These are phyloP conservation scores for Penicillium egyptiacum DNA, from an alignment of 495 filamentous ascomycete genomes.

Conservation along the genomic window DNA sequence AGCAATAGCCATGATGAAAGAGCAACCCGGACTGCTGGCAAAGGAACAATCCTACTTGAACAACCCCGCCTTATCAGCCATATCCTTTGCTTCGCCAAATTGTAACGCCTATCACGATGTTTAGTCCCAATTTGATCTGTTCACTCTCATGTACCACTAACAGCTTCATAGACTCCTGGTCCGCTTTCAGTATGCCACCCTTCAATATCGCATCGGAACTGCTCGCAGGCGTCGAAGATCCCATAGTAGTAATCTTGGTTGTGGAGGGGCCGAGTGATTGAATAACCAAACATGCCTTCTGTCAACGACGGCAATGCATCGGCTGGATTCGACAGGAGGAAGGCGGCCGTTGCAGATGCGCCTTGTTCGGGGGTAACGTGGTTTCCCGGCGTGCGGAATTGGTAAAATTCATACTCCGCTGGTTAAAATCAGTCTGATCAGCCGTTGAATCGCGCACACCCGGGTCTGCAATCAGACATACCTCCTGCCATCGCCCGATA, in stretches of 20 bases:
- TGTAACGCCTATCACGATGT: slow-evolving; percentile 61
- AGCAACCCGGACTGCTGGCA: neutral
- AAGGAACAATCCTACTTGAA: slow-evolving; percentile 68
- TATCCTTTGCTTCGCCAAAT: slow-evolving; percentile 76
- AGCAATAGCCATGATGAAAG: neutral
- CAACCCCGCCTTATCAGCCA: slow-evolving; percentile 86
- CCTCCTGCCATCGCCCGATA: slow-evolving; percentile 91
- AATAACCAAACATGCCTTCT: slow-evolving; percentile 98
- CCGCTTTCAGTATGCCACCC: slow-evolving; percentile 98
- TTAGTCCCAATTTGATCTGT: slow-evolving; percentile 2
- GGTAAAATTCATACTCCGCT: slow-evolving; percentile 99
- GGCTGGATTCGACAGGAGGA: slow-evolving; percentile 70
- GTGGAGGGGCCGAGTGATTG: slow-evolving; percentile 84
- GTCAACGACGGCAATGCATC: slow-evolving; percentile 73
- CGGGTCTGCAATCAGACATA: slow-evolving; percentile 37
- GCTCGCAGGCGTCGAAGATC: slow-evolving; percentile 77
- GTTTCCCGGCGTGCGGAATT: slow-evolving; percentile 69
- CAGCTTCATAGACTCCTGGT: slow-evolving; percentile 94
- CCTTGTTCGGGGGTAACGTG: slow-evolving; percentile 53
- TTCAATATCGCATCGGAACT: slow-evolving; percentile 82
- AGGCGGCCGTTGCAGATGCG: slow-evolving; percentile 69
- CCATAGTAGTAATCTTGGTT: slow-evolving; percentile 95
- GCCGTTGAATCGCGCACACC: neutral
- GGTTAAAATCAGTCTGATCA: slow-evolving; percentile 10
- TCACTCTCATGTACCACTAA: slow-evolving; percentile 32